phyloP scores from a whole-genome alignment of 768 basidiomycete genomes.

The Trametes cubensis region DNA sequence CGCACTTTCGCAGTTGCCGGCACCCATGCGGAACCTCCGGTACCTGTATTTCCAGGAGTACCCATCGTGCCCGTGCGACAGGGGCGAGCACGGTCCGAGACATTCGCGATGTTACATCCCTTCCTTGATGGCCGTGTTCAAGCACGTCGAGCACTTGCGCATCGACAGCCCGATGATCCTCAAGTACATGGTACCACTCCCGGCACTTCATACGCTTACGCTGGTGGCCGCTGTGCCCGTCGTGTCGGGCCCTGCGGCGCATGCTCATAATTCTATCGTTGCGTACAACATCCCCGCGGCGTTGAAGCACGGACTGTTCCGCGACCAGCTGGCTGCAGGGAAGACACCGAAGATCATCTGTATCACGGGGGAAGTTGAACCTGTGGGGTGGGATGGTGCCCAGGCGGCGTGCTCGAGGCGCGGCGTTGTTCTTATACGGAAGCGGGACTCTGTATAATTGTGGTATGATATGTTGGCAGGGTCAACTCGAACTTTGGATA shows the following conservation, averaged over 20 bases:
- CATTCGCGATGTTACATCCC: neutral
- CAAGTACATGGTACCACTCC: neutral
- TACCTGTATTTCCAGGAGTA: neutral
- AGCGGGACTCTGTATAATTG: neutral
- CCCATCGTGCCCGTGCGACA: neutral
- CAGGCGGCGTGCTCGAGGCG: neutral
- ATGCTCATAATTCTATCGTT: neutral
- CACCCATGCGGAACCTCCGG: neutral
- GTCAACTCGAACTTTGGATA: neutral
- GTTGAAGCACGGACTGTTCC: neutral
- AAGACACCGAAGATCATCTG: neutral
- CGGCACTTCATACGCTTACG: conserved; percentile 3
- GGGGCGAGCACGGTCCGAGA: neutral
- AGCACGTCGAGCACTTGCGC: conserved; percentile 1
- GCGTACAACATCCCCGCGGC: neutral
- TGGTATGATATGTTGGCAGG: neutral
- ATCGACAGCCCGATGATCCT: conserved; percentile 11
- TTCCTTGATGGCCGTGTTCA: neutral
- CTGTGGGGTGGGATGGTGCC: neutral
- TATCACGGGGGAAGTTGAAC: neutral
- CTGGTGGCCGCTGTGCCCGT: conserved; percentile 1
- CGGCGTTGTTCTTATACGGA: neutral
- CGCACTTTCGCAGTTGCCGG: neutral
- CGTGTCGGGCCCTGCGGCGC: conserved; percentile 40
- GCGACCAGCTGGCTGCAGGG: neutral